phyloP scores from a whole-genome alignment of 306 rosid genomes.

The Prunus fruticosa region DNA sequence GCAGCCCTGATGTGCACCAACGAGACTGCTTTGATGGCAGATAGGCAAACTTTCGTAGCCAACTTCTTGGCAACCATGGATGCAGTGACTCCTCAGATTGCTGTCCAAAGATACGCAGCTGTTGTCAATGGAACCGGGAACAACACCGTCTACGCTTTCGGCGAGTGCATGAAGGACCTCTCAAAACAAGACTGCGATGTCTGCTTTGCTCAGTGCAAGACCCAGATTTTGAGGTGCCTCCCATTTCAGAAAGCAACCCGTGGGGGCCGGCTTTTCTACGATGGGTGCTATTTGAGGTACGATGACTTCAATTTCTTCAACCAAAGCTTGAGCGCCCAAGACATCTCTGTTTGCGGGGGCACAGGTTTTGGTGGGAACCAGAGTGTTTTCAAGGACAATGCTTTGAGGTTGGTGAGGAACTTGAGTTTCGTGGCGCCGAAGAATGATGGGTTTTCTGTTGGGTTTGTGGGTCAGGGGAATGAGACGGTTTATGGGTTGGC shows the following conservation, averaged over 20 bases:
- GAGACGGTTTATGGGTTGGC: constrained; percentile 62
- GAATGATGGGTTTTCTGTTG: constrained; percentile 49
- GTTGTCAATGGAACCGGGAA: constrained; percentile 43
- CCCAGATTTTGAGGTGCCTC: constrained; percentile 49
- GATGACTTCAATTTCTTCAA: constrained; percentile 51
- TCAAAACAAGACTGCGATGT: constrained; percentile 51
- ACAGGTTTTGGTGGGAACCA: constrained; percentile 19
- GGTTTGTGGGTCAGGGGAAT: constrained; percentile 27
- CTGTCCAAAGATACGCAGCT: constrained; percentile 27
- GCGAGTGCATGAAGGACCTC: constrained; percentile 68
- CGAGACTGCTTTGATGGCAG: constrained; percentile 31
- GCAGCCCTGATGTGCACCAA: constrained; percentile 54
- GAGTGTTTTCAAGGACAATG: constrained; percentile 33
- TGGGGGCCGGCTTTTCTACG: constrained; percentile 54
- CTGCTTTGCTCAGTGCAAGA: constrained; percentile 65
- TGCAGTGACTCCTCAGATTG: constrained; percentile 36
- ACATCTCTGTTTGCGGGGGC: constrained; percentile 40
- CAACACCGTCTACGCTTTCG: constrained; percentile 48
- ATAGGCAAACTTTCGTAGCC: constrained; percentile 33
- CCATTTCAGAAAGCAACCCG: constrained; percentile 55
- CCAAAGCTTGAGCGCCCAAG: constrained; percentile 33
- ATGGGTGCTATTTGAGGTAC: constrained; percentile 64
- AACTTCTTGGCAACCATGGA: constrained; percentile 53
- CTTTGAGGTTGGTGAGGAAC: constrained; percentile 45
- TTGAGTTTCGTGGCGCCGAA: constrained; percentile 43